Conservation (phyloP, 192 early-diverging fungal species). For the Backusella liffmaniae region DNA sequence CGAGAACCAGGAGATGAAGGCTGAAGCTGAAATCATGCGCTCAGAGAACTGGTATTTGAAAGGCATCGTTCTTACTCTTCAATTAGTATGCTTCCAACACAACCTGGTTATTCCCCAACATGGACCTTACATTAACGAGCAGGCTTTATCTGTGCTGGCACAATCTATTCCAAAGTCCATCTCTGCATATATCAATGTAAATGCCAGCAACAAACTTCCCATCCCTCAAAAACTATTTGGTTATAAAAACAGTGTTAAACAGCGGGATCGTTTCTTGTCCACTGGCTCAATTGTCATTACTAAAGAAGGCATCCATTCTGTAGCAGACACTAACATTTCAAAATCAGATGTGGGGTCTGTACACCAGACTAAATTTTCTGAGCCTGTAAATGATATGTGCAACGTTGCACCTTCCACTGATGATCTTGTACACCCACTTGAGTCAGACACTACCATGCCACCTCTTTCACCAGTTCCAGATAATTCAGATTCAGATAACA, state of each 20-base stretch:
- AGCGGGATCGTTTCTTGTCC: slow-evolving; percentile 16
- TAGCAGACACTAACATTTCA: not conserved
- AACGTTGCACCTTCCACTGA: not conserved
- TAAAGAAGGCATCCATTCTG: slow-evolving; percentile 8
- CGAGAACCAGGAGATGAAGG: slow-evolving; percentile 43
- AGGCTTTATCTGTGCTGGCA: slow-evolving; percentile 18
- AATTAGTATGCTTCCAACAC: slow-evolving; percentile 32
- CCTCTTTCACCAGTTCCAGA: not conserved
- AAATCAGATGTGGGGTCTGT: slow-evolving; percentile 3
- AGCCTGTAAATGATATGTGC: slow-evolving; percentile 2
- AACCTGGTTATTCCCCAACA: slow-evolving; percentile 33
- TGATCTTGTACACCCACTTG: slow-evolving; percentile 7
- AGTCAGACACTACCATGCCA: not conserved
- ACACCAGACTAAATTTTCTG: slow-evolving; percentile 1
- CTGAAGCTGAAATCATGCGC: slow-evolving; percentile 40
- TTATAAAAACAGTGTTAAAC: slow-evolving; percentile 13
- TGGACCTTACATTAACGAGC: slow-evolving; percentile 33
- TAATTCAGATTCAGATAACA: slow-evolving; percentile 4
- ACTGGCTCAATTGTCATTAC: slow-evolving; percentile 7
- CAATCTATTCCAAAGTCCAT: slow-evolving; percentile 24
- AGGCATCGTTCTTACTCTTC: slow-evolving; percentile 43
- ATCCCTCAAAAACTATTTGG: slow-evolving; percentile 21
- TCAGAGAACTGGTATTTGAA: slow-evolving; percentile 52
- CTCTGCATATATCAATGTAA: slow-evolving; percentile 27
- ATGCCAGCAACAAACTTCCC: slow-evolving; percentile 32